A percentile compares a stretch with the other conserved stretches of the same genome.
Evolutionary conservation across 495 filamentous ascomycete species (phyloP).

Genomic region (Hyaloscypha bicolor): DNA sequence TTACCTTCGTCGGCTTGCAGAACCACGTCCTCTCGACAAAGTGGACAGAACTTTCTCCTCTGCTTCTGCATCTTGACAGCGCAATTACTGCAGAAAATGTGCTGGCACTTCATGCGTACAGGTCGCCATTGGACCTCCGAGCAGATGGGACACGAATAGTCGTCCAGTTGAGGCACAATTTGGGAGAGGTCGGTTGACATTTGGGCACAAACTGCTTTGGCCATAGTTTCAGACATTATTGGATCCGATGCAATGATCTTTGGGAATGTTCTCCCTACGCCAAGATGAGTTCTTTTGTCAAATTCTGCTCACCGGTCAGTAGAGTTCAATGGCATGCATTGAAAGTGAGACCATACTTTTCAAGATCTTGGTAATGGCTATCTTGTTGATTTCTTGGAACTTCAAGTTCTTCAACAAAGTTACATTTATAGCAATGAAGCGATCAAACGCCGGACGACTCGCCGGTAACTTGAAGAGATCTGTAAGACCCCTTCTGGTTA

Average conservation of each 20-base stretch:
- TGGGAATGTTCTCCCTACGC: constrained; percentile 56
- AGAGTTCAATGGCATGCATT: not conserved
- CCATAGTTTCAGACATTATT: constrained; percentile 57
- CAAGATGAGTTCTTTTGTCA: constrained; percentile 73
- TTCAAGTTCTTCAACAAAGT: constrained; percentile 64
- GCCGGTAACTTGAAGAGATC: constrained; percentile 59
- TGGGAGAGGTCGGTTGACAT: constrained; percentile 64
- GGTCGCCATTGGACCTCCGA: constrained; percentile 66
- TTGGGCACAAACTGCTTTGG: constrained; percentile 67
- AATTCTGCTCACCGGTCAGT: constrained; percentile 56
- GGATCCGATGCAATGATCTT: constrained; percentile 48
- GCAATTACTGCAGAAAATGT: constrained; percentile 74
- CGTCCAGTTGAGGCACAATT: constrained; percentile 69
- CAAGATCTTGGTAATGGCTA: constrained; percentile 72
- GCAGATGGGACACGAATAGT: constrained; percentile 78
- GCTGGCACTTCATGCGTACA: constrained; percentile 62
- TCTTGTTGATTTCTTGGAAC: constrained; percentile 74
- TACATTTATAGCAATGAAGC: constrained; percentile 66
- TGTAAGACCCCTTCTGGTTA: constrained; percentile 51
- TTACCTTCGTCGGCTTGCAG: constrained; percentile 58
- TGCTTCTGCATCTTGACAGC: constrained; percentile 68
- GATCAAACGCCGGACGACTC: constrained; percentile 56
- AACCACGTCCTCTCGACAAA: constrained; percentile 65
- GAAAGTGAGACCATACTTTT: constrained; percentile 58
- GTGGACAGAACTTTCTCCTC: constrained; percentile 60